A percentile compares a stretch with the other conserved stretches of the same genome.
Evolutionary conservation across 495 filamentous ascomycete genomes (phyloP).

Genomic region (Cercophora newfieldiana): DNA sequence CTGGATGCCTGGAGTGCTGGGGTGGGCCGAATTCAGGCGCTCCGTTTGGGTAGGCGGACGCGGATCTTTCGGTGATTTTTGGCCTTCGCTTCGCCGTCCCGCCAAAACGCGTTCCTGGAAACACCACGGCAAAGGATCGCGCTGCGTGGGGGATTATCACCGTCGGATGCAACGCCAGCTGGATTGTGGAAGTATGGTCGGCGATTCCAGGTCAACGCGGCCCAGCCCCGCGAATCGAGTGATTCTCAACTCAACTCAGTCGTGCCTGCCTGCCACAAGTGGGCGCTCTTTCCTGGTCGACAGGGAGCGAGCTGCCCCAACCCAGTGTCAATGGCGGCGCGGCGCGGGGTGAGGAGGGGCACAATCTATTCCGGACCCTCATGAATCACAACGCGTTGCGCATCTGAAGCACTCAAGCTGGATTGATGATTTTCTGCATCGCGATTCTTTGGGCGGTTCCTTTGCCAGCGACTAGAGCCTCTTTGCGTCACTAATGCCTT

Average conservation of each 20-base stretch:
- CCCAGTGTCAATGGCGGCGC: constrained; percentile 7
- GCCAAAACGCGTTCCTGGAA: not conserved
- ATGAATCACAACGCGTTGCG: constrained; percentile 19
- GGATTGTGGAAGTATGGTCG: not conserved
- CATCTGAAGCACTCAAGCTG: constrained; percentile 1
- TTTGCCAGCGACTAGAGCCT: not conserved
- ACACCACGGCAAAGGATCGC: not conserved
- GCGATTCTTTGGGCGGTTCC: not conserved
- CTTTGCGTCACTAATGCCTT: not conserved
- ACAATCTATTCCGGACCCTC: constrained; percentile 18
- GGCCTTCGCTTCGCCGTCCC: not conserved
- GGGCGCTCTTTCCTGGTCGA: not conserved
- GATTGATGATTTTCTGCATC: not conserved
- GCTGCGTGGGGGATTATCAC: not conserved
- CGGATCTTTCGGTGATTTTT: constrained; percentile 16
- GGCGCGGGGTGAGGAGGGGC: not conserved
- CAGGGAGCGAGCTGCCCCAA: constrained; percentile 1
- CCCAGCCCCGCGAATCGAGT: not conserved
- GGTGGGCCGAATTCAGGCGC: not conserved
- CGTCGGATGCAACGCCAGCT: constrained; percentile 4
- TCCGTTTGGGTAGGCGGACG: not conserved
- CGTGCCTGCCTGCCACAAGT: not conserved
- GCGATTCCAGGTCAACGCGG: too few species aligned
- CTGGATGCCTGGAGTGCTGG: constrained; percentile 1
- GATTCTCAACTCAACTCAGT: not conserved